These are phyloP conservation scores for Nakataea oryzae DNA, from an alignment of 2,329 filamentous ascomycete genomes.

Conservation along the genomic window DNA sequence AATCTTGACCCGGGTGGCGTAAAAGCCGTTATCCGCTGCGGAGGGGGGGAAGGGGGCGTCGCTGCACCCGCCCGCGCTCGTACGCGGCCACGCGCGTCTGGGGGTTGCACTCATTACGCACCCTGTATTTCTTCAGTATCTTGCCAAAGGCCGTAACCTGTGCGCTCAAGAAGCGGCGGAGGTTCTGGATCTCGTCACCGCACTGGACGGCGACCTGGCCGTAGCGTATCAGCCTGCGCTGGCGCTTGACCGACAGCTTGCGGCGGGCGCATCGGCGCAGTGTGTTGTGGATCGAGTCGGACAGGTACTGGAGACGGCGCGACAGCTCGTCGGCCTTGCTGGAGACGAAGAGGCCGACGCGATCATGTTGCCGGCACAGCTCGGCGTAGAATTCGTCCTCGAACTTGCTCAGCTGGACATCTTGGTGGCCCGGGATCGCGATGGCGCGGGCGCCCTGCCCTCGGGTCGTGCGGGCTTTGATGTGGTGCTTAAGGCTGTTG, in stretches of 20 bases:
- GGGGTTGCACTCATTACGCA: slow-evolving; percentile 18
- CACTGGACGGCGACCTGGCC: slow-evolving; percentile 44
- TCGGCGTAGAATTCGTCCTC: slow-evolving; percentile 63
- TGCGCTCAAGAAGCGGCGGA: slow-evolving; percentile 62
- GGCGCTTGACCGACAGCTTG: slow-evolving; percentile 31
- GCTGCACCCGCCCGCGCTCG: too few relatives aligned
- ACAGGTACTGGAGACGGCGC: slow-evolving; percentile 48
- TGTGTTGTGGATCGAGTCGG: slow-evolving; percentile 34
- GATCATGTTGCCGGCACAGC: slow-evolving; percentile 64
- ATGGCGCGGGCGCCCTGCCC: slow-evolving; percentile 56
- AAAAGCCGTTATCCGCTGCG: too few relatives aligned
- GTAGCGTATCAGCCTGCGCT: slow-evolving; percentile 41
- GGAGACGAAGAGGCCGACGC: slow-evolving; percentile 66
- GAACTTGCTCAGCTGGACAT: slow-evolving; percentile 48
- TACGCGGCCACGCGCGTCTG: too few relatives aligned
- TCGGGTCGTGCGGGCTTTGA: slow-evolving; percentile 68
- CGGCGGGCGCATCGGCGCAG: slow-evolving; percentile 30
- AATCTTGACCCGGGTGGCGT: background rate
- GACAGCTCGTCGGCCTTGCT: slow-evolving; percentile 74
- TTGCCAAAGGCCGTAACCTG: slow-evolving; percentile 72
- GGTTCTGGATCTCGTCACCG: slow-evolving; percentile 59
- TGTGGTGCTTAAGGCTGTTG: slow-evolving; percentile 74
- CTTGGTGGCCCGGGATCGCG: slow-evolving; percentile 62
- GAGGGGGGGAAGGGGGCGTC: background rate
- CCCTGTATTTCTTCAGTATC: slow-evolving; percentile 70